These are phyloP conservation scores for Vicia villosa DNA, from an alignment of 306 rosid genomes.

Conservation along the genomic window DNA sequence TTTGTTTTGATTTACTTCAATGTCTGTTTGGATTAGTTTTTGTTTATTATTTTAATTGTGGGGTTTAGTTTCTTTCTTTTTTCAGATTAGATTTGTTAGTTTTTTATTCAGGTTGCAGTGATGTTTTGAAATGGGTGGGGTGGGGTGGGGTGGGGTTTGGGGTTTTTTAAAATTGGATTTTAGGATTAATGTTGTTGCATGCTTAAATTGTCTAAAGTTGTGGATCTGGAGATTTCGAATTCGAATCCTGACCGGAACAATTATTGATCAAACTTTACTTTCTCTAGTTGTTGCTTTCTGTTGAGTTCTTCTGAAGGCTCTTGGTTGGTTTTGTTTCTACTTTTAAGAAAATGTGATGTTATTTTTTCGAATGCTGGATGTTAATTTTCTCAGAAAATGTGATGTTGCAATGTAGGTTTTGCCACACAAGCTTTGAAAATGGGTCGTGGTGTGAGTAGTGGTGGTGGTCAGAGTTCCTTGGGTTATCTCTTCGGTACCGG, in stretches of 20 bases:
- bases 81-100: not conserved
- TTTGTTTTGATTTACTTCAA: not conserved
- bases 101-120: not conserved
- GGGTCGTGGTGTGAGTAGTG: conserved; percentile 86
- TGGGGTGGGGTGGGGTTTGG: no score
- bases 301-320: not conserved
- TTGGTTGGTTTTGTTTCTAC: not conserved
- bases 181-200: conserved; percentile 7
- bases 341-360: no score
- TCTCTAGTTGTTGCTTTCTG: conserved; percentile 1
- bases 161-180: not conserved
- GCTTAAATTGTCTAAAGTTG: not conserved
- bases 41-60: not conserved
- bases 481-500: conserved; percentile 79
- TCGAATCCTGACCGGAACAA: not conserved
- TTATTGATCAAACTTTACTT: not conserved
- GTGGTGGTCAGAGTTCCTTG: conserved; percentile 88
- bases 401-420: conserved; percentile 37
- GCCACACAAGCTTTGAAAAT: conserved; percentile 40
- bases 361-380: not conserved
- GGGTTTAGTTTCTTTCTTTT: conserved; percentile 4
- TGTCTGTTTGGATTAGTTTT: conserved; percentile 5
- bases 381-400: conserved; percentile 21
- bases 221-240: not conserved
- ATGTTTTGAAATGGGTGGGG: conserved; percentile 23